Percentiles rank a stretch among this genome's conserved stretches.
These are phyloP conservation scores for Bauhinia variegata DNA, from an alignment of 306 rosid genomes.

Conservation along the genomic window DNA sequence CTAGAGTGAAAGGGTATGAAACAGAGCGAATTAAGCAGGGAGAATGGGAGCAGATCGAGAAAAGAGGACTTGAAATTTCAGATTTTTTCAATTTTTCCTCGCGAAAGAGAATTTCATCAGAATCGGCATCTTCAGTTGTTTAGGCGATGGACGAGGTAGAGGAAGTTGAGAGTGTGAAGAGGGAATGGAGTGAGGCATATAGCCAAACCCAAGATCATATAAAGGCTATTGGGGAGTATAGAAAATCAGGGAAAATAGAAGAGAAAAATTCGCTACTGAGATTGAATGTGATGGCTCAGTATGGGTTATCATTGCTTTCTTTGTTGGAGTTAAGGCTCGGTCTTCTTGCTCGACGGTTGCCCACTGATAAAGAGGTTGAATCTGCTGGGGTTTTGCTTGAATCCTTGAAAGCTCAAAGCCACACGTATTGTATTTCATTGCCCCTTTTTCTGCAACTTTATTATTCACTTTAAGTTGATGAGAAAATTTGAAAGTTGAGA, in stretches of 20 bases:
- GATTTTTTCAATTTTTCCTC: no score
- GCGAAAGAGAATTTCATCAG: no score
- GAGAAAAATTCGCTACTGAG: slow-evolving; percentile 68
- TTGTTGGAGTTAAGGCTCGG: slow-evolving; percentile 77
- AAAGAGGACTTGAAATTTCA: no score
- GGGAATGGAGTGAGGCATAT: slow-evolving; percentile 72
- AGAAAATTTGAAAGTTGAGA: no score
- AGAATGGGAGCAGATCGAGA: no score
- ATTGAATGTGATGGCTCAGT: slow-evolving; percentile 82
- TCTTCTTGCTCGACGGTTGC: slow-evolving; percentile 86
- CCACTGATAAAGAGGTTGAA: slow-evolving; percentile 55
- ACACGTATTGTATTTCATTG: slow-evolving; percentile 41
- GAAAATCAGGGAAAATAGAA: slow-evolving; percentile 43
- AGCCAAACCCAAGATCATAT: slow-evolving; percentile 53
- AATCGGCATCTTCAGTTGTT: no score
- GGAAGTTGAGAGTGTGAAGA: slow-evolving; percentile 70
- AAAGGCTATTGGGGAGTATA: slow-evolving; percentile 65
- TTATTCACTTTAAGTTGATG: no score
- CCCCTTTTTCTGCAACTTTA: not conserved
- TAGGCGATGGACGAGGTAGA: slow-evolving; percentile 68
- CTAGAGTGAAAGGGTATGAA: no score
- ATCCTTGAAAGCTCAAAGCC: slow-evolving; percentile 70
- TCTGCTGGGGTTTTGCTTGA: slow-evolving; percentile 64
- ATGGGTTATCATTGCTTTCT: slow-evolving; percentile 69
- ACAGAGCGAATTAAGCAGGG: no score